Conservation (phyloP, 1,284 basidiomycete genomes). For the Ustilago hordei region DNA sequence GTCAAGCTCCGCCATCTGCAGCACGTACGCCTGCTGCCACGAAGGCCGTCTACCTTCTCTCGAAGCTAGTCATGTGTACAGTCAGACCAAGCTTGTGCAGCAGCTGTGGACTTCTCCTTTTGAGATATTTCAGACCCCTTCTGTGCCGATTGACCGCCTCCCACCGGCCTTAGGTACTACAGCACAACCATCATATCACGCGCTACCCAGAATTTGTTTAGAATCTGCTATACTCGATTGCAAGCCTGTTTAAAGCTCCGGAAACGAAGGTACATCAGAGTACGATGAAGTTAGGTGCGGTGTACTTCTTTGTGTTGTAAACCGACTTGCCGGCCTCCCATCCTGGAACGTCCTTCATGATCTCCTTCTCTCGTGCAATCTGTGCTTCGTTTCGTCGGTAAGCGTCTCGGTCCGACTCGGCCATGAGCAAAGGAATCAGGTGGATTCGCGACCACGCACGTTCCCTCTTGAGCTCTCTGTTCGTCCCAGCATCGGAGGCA, state of each 20-base stretch:
- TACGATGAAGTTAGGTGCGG: slow-evolving; percentile 74
- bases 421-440: slow-evolving; percentile 85
- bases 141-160: too few species aligned
- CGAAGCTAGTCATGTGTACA: too few species aligned
- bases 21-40: too few species aligned
- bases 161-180: too few species aligned
- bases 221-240: not conserved
- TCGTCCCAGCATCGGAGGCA: not conserved
- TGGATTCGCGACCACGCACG: slow-evolving; percentile 96
- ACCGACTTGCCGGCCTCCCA: slow-evolving; percentile 86
- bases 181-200: too few species aligned
- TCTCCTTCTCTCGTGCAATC: slow-evolving; percentile 83
- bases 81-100: too few species aligned
- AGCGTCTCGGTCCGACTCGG: slow-evolving; percentile 90
- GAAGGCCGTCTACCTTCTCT: too few species aligned
- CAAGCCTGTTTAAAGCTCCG: slow-evolving; percentile 7
- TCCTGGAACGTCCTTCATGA: slow-evolving; percentile 93
- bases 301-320: slow-evolving; percentile 86
- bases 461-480: slow-evolving; percentile 92
- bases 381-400: slow-evolving; percentile 87
- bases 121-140: too few species aligned
- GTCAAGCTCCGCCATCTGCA: too few species aligned
- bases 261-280: slow-evolving; percentile 50
- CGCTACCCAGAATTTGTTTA: not conserved
- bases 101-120: too few species aligned